Evolutionary conservation across 257 asterid species (phyloP).

Genomic region (Rubia yunnanensis): DNA sequence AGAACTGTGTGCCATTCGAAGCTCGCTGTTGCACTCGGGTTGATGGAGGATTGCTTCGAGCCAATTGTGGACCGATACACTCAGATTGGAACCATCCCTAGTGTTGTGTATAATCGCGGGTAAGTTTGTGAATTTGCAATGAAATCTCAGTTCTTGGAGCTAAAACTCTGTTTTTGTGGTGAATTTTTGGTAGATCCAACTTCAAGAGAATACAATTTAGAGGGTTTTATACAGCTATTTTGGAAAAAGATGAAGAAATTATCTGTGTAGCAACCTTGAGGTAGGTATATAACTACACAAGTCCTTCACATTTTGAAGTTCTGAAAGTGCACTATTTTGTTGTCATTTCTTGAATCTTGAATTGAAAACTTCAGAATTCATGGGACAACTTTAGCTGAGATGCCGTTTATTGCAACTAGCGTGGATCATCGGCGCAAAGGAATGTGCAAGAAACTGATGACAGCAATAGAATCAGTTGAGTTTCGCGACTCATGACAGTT

Average conservation of each 20-base stretch:
- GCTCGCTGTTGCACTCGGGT: conserved; percentile 42
- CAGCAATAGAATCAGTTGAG: conserved; percentile 41
- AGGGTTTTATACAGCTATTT: conserved; percentile 46
- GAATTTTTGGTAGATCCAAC: conserved; percentile 32
- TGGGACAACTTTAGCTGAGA: conserved; percentile 49
- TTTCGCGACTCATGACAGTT: neutral
- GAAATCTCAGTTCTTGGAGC: too few species aligned
- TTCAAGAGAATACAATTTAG: conserved; percentile 33
- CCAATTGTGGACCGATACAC: conserved; percentile 41
- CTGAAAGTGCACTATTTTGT: too few species aligned
- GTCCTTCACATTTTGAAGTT: neutral
- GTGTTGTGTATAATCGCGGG: conserved; percentile 51
- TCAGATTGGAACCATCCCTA: conserved; percentile 28
- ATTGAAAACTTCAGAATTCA: conserved; percentile 29
- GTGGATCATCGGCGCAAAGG: conserved; percentile 35
- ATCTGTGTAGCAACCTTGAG: conserved; percentile 49
- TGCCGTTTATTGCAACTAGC: conserved; percentile 58
- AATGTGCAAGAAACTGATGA: conserved; percentile 46
- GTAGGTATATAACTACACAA: conserved; percentile 8
- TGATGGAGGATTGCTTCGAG: conserved; percentile 50
- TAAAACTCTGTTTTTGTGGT: neutral
- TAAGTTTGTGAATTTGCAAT: conserved; percentile 8
- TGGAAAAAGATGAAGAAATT: conserved; percentile 52
- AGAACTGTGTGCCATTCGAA: conserved; percentile 43
- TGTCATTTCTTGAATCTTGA: neutral